Evolutionary conservation across 140 eudicot genomes (phyloP), one percentile per base, ranked within the genome.

Genomic region (Erigeron philadelphicus): DNA sequence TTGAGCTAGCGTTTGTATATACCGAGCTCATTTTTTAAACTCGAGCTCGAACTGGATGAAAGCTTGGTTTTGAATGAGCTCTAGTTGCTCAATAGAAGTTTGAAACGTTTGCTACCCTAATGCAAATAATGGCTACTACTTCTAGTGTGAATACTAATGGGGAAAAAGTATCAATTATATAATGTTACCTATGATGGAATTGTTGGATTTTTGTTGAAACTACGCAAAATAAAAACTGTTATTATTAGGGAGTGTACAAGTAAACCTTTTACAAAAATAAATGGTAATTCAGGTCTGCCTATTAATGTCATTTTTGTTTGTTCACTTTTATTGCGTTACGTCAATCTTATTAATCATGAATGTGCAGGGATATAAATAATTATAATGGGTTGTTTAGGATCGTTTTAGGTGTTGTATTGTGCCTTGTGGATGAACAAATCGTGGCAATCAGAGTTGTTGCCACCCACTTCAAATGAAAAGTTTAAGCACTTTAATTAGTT

Each of bases 371-470:
- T 50, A 45, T n/a, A n/a, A n/a, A n/a, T n/a, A n/a, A n/a, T n/a
- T n/a, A n/a, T 13, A 40, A 23, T 8, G 35, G 49, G 63, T 40
- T 46, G 18, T 17, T 19, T 63, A 52, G 44, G 61, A 58, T 48
- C 15, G 76, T 76, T 61, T 23, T 69, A 11, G 80, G 71, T 59
- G 48, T 61, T 61, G 56, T 15, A 11, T 61, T 69, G 80, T 68
- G 59, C n/a, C n/a, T n/a, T n/a, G n/a, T n/a, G n/a, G 46, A 72
- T 61, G 2, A 40, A n/a, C 8, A 19, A 64, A 73, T 18, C 56
- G 9, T 53, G 54, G 64, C 61, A 64, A 64, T 52, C 56, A 41
- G 38, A 72, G 78, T 35, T 46, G 54, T 31, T 31, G 61, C 73
- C 61, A 46, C 35, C 68, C 18, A 74, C 60, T 57, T 75, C 73